These are phyloP conservation scores for Rosa hybrid DNA, from an alignment of 331 rosid genomes.

Conservation along the genomic window DNA sequence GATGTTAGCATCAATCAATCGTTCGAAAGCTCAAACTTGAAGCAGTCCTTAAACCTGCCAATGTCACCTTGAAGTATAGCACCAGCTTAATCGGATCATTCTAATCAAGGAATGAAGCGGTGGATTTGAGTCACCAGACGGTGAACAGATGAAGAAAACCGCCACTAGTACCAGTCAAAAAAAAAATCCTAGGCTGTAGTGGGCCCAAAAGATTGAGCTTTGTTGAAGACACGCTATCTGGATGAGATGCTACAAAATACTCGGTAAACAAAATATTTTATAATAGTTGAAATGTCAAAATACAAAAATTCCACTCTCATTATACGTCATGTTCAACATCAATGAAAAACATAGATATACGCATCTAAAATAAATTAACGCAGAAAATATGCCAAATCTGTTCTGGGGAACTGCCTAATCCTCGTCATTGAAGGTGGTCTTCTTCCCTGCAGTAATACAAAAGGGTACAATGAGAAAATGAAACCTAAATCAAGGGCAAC, in stretches of 20 bases:
- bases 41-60: too few relatives aligned
- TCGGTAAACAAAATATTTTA: background rate
- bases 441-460: slow-evolving; percentile 40
- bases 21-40: too few relatives aligned
- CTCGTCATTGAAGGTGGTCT: slow-evolving; percentile 43
- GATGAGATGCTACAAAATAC: background rate
- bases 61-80: too few relatives aligned
- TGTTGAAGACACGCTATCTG: too few relatives aligned
- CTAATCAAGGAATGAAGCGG: too few relatives aligned
- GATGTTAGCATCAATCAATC: too few relatives aligned
- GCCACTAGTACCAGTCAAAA: too few relatives aligned
- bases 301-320: background rate
- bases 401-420: background rate
- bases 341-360: slow-evolving; percentile 1
- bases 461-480: background rate
- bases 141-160: too few relatives aligned
- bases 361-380: background rate
- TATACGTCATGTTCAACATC: background rate
- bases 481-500: background rate
- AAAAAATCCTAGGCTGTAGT: too few relatives aligned
- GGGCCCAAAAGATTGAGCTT: too few relatives aligned
- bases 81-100: too few relatives aligned
- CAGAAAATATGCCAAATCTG: background rate
- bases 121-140: too few relatives aligned
- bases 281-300: background rate